Evolutionary conservation across 208 protist genomes (phyloP), one percentile per base, ranked within the genome.

Genomic region (Acanthamoeba triangularis): DNA sequence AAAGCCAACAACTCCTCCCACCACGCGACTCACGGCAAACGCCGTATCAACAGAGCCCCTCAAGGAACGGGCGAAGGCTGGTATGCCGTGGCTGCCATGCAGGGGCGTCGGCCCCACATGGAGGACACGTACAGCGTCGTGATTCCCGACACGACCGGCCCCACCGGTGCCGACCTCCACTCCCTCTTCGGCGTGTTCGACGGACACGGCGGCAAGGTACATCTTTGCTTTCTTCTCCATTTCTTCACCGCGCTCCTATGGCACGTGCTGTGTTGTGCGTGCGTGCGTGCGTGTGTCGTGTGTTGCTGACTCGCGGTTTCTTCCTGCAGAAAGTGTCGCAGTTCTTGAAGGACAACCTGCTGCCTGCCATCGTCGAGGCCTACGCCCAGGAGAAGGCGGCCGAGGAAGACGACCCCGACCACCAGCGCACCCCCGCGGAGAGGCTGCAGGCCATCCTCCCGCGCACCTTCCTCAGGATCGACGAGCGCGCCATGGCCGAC

Each of bases 21-120:
- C 65, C 25, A 72, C n/a, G 65, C 65, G 7, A 13, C 25, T 72
- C 72, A 80, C 4, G 49, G 23, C 30, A 72, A 30, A n/a, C 69
- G 35, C 6, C 33, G 72, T 37, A 80, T 52, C 72, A 80, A n/a
- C 72, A 80, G 72, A 80, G 72, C 72, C 72, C 47, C 30, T 28
- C 23, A 5, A 5, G 23, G 37, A 10, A 14, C 67, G 67, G 35
- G 25, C 72, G 72, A 37, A 25, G 82, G 3, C n/a, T 54, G 88
- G 88, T 93, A 59, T 33, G 88, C 44, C 6, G 61, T 76, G 28
- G 63, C 37, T 11, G 56, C 54, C 59, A 72, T 93, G 37, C 88
- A 93, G 63, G 88, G 88, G 41, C 30, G 35, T 4, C 37, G 88
- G 16, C 88, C 88, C 28, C 37, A 93, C 67, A 93, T 93, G 88